Evolutionary conservation across 106 monocot genomes (phyloP).

Genomic region (Dendrobium chrysotoxum): DNA sequence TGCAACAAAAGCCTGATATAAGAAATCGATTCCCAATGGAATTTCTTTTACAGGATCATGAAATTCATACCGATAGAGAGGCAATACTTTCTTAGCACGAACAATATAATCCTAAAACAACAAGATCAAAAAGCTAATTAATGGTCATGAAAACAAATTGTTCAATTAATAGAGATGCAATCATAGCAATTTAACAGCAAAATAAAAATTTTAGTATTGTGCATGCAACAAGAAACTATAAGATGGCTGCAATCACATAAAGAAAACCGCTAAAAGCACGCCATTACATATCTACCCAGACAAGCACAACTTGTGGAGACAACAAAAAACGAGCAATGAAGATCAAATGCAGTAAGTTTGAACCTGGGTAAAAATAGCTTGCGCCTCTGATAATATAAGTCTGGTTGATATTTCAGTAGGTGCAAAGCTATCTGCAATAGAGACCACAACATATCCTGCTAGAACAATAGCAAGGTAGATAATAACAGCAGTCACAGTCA

Average conservation of each 20-base stretch:
- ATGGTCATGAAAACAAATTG: neutral
- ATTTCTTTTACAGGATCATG: neutral
- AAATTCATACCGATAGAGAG: slow-evolving; percentile 75
- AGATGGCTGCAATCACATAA: neutral
- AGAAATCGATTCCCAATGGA: neutral
- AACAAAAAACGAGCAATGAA: neutral
- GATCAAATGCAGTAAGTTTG: slow-evolving; percentile 5
- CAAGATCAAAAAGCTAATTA: slow-evolving; percentile 10
- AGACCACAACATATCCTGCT: slow-evolving; percentile 92
- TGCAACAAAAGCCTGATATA: slow-evolving; percentile 26
- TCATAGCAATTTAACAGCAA: neutral
- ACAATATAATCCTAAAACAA: slow-evolving; percentile 71
- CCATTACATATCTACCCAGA: neutral
- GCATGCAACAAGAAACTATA: neutral
- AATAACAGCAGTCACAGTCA: slow-evolving; percentile 72
- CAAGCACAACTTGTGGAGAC: neutral
- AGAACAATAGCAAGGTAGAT: slow-evolving; percentile 86
- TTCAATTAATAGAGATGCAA: neutral
- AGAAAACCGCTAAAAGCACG: neutral
- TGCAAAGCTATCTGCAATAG: slow-evolving; percentile 98
- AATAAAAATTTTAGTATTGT: slow-evolving; percentile 5
- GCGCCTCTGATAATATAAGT: slow-evolving; percentile 74
- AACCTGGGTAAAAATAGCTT: slow-evolving; percentile 96
- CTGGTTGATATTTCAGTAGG: slow-evolving; percentile 80
- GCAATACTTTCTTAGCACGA: slow-evolving; percentile 72